Conservation (phyloP, 2,329 filamentous ascomycete genomes). For the Plectosphaerella sp. region DNA sequence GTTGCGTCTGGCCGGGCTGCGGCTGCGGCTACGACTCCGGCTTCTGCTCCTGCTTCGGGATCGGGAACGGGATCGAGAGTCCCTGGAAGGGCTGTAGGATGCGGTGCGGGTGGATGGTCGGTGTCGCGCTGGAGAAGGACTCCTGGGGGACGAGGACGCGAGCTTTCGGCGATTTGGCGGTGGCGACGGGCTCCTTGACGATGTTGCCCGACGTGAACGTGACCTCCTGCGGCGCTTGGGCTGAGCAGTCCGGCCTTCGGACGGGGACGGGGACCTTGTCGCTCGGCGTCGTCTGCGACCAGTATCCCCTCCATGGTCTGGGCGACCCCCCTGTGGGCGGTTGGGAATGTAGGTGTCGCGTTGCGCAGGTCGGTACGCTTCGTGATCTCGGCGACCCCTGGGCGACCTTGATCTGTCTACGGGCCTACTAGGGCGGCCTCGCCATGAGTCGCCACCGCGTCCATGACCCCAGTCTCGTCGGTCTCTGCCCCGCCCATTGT, state of each 20-base stretch:
- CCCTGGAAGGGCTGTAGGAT: conserved; percentile 33
- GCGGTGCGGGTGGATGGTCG: conserved; percentile 9
- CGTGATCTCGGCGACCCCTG: conserved; percentile 34
- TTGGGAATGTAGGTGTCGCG: conserved; percentile 52
- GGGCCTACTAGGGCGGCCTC: conserved; percentile 44
- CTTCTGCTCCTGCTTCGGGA: too few species aligned
- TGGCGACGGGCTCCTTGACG: conserved; percentile 30
- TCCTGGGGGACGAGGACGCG: conserved; percentile 31
- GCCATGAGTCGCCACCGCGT: conserved; percentile 48
- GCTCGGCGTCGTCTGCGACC: conserved; percentile 32
- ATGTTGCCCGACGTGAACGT: conserved; percentile 11
- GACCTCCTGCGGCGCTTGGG: conserved; percentile 21
- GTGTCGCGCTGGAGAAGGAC: conserved; percentile 18
- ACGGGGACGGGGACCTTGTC: conserved; percentile 27
- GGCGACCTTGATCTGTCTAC: conserved; percentile 45
- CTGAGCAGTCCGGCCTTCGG: conserved; percentile 24
- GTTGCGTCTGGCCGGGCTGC: conserved; percentile 22
- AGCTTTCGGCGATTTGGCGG: conserved; percentile 46
- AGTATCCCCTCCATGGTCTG: conserved; percentile 30
- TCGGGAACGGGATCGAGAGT: conserved; percentile 28
- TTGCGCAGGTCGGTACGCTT: conserved; percentile 28
- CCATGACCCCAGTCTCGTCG: conserved; percentile 48
- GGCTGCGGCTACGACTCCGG: conserved; percentile 13
- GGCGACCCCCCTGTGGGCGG: conserved; percentile 34
- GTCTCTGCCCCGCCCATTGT: conserved; percentile 63